A percentile compares a stretch with the other conserved stretches of the same genome.
phyloP scores from a whole-genome alignment of 352 stramenopile species.

The Phytopythium litorale region DNA sequence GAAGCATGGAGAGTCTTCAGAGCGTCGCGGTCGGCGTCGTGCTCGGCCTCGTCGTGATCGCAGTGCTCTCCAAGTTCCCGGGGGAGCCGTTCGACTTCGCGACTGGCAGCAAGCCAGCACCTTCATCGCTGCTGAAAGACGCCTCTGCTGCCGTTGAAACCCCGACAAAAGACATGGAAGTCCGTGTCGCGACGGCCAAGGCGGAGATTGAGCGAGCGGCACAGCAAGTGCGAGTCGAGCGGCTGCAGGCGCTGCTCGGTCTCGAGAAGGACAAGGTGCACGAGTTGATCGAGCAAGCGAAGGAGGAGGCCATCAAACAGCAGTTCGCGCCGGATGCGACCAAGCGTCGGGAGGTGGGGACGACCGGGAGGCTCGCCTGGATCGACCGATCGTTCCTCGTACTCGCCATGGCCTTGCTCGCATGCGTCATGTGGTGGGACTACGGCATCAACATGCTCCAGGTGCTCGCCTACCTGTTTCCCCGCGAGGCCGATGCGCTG shows the following conservation, averaged over 20 bases:
- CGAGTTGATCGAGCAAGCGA: conserved; percentile 31
- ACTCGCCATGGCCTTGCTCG: conserved; percentile 31
- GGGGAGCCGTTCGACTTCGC: conserved; percentile 60
- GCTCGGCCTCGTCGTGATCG: conserved; percentile 41
- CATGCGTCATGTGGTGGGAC: conserved; percentile 40
- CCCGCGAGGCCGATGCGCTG: conserved; percentile 41
- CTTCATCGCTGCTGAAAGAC: not conserved
- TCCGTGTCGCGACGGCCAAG: conserved; percentile 10
- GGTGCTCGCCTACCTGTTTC: conserved; percentile 35
- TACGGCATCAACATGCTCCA: conserved; percentile 53
- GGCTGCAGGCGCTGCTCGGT: conserved; percentile 53
- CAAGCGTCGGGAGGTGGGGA: not conserved
- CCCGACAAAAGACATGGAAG: not conserved
- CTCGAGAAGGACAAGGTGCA: conserved; percentile 42
- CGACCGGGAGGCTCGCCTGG: conserved; percentile 16
- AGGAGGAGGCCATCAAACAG: conserved; percentile 25
- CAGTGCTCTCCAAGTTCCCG: conserved; percentile 38
- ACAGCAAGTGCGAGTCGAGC: conserved; percentile 39
- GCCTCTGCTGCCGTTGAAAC: not conserved
- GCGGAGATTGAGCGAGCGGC: conserved; percentile 26
- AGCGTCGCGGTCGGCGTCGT: conserved; percentile 35
- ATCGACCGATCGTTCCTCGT: conserved; percentile 42
- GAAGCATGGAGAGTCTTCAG: conserved; percentile 39
- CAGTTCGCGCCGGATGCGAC: not conserved
- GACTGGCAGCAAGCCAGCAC: not conserved